Evolutionary conservation across 2,329 filamentous ascomycete genomes (phyloP), one percentile per base, ranked within the genome.

Genomic region (Phaeosphaeria sp.): DNA sequence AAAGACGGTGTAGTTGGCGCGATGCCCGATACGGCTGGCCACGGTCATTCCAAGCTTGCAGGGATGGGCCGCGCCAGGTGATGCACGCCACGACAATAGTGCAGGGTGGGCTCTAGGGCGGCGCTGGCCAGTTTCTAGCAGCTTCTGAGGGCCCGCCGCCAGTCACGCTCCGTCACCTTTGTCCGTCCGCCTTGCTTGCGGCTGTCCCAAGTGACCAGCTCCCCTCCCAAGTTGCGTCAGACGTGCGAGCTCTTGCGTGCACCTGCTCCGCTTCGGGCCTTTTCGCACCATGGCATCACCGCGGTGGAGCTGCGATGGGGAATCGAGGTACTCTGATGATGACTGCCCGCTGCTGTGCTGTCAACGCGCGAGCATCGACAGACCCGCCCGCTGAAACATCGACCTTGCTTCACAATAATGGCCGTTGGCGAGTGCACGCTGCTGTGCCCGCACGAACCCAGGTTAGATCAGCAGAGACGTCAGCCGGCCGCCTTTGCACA

Each of bases 321-420:
- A 3, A 6, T 36, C 8, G 3, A 36, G 30, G 30, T 13, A 36
- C 30, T 36, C 30, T 36, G 30, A 3, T 13, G 30, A 13, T n/a
- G n/a, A n/a, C 30, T 36, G 30, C 30, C 5, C 5, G 21, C 22
- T 27, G 22, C 6, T 18, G 15, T 22, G 17, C 46, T 36, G 30
- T 36, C 30, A 6, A 36, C 30, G 30, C 11, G 5, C 6, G 30
- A 6, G 30, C 30, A 36, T 36, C 30, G 6, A 36, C 40, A 22
- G 40, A 33, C 40, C 49, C 40, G 64, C 57, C 45, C 53, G 45
- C 61, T 69, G 67, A 69, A 69, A 69, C 67, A 66, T 46, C n/a
- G 53, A 51, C 63, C 64, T 53, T 64, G 66, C 67, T 56, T 67
- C 60, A 58, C 50, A 67, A 48, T 51, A 46, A 56, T 53, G 60